Evolutionary conservation across 768 basidiomycete genomes (phyloP), one percentile per base, ranked within the genome.

Genomic region (Russula emetica): DNA sequence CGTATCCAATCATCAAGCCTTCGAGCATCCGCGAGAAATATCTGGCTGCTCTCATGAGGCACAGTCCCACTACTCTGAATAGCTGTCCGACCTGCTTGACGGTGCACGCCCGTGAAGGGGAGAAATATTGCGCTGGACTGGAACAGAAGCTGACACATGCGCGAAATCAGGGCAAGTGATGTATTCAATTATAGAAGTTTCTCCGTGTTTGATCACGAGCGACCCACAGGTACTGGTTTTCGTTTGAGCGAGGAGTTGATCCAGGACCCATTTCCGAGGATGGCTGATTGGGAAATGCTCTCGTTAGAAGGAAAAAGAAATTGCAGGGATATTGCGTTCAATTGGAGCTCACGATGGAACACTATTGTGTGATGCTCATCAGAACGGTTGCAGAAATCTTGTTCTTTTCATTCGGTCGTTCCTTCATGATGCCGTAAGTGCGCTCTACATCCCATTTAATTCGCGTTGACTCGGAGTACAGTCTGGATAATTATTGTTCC

Each of bases 11-110:
- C 8, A n/a, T 54, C 44, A 47, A 54, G 2, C 56, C 56, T 24
- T 58, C 51, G 10, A 20, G 5, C 4, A 58, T 63, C n/a, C 51
- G 51, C 22, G 32, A 13, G 20, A 47, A 45, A 45, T 63, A 63
- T 7, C 30, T 53, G 30, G 44, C 4, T 1, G 62, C 62, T 45
- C 51, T 63, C n/a, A 3, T 6, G 24, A 18, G 2, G 1, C 52
- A 54, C 26, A 13, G 44, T 24, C n/a, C 30, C 14, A 16, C n/a
- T n/a, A n/a, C 8, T 24, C 3, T 6, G 13, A 1, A 16, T 5
- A 34, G 3, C 4, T 61, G 60, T 7, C 3, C 7, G 0, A 16
- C 10, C 11, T 61, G 60, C 36, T 55, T 55, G 53, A 16, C 2
- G 51, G 56, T 44, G 32, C 57, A 58, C 0, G 24, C 26, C 2